phyloP scores from a whole-genome alignment of 495 filamentous ascomycete genomes.

The Xylaria flabelliformis region DNA sequence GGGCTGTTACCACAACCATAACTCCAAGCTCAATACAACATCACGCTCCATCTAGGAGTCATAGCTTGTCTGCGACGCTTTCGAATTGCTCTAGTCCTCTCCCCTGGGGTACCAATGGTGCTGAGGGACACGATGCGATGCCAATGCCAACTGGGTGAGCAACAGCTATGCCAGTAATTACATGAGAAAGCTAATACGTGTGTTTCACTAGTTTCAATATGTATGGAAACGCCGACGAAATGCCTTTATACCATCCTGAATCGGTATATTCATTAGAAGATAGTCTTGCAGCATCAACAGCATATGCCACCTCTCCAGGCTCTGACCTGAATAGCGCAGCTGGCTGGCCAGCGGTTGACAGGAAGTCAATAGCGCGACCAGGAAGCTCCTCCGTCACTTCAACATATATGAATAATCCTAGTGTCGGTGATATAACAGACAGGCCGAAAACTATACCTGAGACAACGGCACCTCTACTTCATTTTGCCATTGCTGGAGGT shows the following conservation, averaged over 20 bases:
- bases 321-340: conserved; percentile 37
- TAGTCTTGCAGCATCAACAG: conserved; percentile 31
- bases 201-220: conserved; percentile 32
- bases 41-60: conserved; percentile 37
- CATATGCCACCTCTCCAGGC: conserved; percentile 40
- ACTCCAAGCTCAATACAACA: conserved; percentile 30
- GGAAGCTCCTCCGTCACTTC: conserved; percentile 37
- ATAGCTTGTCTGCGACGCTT: conserved; percentile 40
- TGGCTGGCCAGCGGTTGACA: conserved; percentile 38
- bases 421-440: conserved; percentile 30
- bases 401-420: conserved; percentile 31
- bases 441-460: conserved; percentile 38
- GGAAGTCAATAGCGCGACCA: conserved; percentile 31
- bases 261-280: conserved; percentile 40
- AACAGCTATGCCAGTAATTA: not conserved
- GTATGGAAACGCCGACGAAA: conserved; percentile 35
- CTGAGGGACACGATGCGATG: conserved; percentile 34
- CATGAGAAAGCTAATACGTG: conserved; percentile 1
- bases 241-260: conserved; percentile 39
- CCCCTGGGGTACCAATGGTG: conserved; percentile 34
- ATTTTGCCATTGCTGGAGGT: conserved; percentile 41
- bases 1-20: conserved; percentile 36
- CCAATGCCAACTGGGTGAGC: conserved; percentile 37
- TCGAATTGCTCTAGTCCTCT: conserved; percentile 34
- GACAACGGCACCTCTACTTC: conserved; percentile 42